phyloP scores from a whole-genome alignment of 495 filamentous ascomycete genomes.

The Tuber borchii region DNA sequence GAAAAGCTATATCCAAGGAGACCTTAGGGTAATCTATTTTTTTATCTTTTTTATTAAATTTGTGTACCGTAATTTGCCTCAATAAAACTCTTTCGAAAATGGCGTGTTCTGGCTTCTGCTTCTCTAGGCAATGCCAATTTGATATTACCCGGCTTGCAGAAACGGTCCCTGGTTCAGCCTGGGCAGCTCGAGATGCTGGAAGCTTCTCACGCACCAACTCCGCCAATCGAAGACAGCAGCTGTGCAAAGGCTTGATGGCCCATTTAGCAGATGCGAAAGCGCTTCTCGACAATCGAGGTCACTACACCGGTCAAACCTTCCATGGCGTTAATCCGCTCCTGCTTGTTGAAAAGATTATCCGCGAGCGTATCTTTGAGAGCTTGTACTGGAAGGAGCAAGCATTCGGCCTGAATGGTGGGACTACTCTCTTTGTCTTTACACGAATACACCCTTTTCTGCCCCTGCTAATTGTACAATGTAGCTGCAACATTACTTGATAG shows the following conservation, averaged over 20 bases:
- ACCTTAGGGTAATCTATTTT: no score
- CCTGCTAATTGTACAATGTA: background rate
- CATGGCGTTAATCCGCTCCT: slow-evolving; percentile 64
- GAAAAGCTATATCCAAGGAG: no score
- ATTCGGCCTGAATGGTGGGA: slow-evolving; percentile 82
- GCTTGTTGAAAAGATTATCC: slow-evolving; percentile 67
- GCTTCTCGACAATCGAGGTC: slow-evolving; percentile 45
- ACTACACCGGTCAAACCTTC: slow-evolving; percentile 58
- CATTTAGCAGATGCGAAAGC: slow-evolving; percentile 48
- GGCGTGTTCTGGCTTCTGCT: background rate
- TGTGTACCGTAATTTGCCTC: background rate
- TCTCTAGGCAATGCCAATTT: background rate
- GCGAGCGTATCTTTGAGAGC: slow-evolving; percentile 85
- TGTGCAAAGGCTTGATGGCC: slow-evolving; percentile 32
- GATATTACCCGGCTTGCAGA: background rate
- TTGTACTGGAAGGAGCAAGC: slow-evolving; percentile 99
- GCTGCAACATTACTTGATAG: slow-evolving; percentile 73
- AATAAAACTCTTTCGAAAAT: no score
- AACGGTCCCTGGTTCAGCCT: background rate
- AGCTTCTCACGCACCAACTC: background rate
- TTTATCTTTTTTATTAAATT: no score
- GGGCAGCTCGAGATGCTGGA: background rate
- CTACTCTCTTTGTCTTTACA: background rate
- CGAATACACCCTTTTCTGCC: background rate
- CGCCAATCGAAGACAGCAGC: background rate